phyloP scores from a whole-genome alignment of 306 rosid species.

The cucumber (Cucumis sativus) region Cucumber_9930_V3 NC_026659.2:26054501-26055000 shows the following conservation, averaged over 20 bases:
- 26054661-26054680: slow-evolving; percentile 40
- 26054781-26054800: background rate
- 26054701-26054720: background rate
- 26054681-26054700: background rate
- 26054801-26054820: background rate
- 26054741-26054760: background rate
- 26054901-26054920: background rate
- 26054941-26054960: too few species aligned
- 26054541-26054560: slow-evolving; percentile 94
- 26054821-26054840: background rate
- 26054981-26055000: background rate
- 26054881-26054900: background rate
- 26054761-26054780: background rate
- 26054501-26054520: slow-evolving; percentile 1
- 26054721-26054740: background rate
- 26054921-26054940: background rate
- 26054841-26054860: background rate
- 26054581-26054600: slow-evolving; percentile 96
- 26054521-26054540: slow-evolving; percentile 77
- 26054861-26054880: background rate
- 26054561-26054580: slow-evolving; percentile 67
- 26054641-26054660: slow-evolving; percentile 92
- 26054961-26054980: background rate
- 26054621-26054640: slow-evolving; percentile 92
- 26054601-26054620: slow-evolving; percentile 66